Conservation (phyloP, 345 rosid species). For the Camelina hispida region DNA sequence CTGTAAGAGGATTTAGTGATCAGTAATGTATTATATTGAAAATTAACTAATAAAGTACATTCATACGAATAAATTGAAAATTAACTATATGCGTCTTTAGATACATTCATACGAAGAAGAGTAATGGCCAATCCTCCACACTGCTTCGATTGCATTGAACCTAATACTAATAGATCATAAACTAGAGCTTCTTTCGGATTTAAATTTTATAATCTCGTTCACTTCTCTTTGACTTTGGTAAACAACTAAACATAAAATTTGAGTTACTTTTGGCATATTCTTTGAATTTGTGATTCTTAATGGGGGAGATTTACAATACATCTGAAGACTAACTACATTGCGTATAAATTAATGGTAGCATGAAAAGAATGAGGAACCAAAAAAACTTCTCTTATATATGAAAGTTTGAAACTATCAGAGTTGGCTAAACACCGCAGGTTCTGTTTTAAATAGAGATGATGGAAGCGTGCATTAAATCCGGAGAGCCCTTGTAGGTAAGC, state of each 20-base stretch:
- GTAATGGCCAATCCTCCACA: background rate
- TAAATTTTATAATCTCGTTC: background rate
- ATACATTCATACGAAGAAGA: no score
- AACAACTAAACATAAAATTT: background rate
- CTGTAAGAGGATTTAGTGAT: background rate
- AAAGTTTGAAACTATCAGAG: background rate
- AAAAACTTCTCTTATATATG: conserved; percentile 8
- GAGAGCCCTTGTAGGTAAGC: conserved; percentile 61
- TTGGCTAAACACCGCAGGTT: conserved; percentile 1
- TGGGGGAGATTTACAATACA: conserved; percentile 1
- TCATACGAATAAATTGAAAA: background rate
- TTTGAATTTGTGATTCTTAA: background rate
- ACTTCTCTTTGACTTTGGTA: background rate
- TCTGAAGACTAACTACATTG: background rate
- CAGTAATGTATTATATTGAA: background rate
- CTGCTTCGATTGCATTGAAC: no score
- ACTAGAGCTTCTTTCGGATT: background rate
- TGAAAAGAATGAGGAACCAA: background rate
- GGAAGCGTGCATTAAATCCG: conserved; percentile 68
- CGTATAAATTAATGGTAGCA: background rate
- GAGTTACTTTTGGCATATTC: background rate
- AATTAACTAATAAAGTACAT: background rate
- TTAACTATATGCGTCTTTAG: background rate
- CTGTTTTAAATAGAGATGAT: conserved; percentile 61
- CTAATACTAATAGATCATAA: background rate